These are phyloP conservation scores for Thermochaetoides thermophila DNA, from an alignment of 495 filamentous ascomycete genomes.

Conservation along the genomic window DNA sequence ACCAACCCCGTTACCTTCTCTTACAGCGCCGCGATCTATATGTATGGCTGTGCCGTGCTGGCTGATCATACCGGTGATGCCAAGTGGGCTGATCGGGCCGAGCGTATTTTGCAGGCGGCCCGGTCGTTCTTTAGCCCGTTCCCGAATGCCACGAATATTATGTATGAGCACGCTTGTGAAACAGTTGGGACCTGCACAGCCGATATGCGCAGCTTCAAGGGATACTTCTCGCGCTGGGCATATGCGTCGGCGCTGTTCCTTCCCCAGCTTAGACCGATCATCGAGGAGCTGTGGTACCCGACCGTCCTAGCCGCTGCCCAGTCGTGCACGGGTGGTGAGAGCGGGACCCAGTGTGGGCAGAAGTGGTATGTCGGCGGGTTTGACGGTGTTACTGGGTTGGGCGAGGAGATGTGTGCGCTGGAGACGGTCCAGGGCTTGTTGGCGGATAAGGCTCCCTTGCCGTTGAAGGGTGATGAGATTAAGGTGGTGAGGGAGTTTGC, in stretches of 20 bases:
- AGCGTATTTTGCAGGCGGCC: conserved; percentile 31
- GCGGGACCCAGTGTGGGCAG: conserved; percentile 49
- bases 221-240: conserved; percentile 63
- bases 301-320: conserved; percentile 51
- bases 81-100: conserved; percentile 37
- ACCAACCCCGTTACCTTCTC: conserved; percentile 38
- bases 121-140: conserved; percentile 32
- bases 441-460: conserved; percentile 19
- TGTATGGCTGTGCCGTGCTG: conserved; percentile 51
- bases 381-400: conserved; percentile 47
- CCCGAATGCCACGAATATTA: conserved; percentile 35
- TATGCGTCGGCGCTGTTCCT: conserved; percentile 45
- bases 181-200: conserved; percentile 43
- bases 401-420: conserved; percentile 57
- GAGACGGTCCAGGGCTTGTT: conserved; percentile 50
- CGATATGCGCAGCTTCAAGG: conserved; percentile 71
- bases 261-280: conserved; percentile 36
- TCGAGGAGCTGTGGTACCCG: conserved; percentile 36
- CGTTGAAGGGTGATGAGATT: conserved; percentile 29
- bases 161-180: conserved; percentile 66
- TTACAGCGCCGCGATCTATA: conserved; percentile 51
- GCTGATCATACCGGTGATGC: conserved; percentile 42
- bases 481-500: conserved; percentile 19
- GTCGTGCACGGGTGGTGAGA: conserved; percentile 44
- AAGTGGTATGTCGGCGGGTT: conserved; percentile 49